phyloP scores from a whole-genome alignment of 371 early-diverging fungal genomes.

The Rhizomucor miehei region DNA sequence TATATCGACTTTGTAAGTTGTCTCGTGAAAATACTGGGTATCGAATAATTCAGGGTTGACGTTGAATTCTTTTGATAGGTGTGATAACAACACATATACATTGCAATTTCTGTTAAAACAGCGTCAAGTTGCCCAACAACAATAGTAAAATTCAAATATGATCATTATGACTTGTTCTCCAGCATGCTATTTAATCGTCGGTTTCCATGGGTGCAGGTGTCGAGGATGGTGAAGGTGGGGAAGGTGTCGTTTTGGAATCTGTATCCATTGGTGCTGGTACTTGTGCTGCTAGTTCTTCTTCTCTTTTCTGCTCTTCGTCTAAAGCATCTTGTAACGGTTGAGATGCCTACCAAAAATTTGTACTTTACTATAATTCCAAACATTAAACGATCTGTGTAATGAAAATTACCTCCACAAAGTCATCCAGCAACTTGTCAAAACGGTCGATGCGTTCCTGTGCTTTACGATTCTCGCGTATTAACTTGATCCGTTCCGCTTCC shows the following conservation, averaged over 20 bases:
- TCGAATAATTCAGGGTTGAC: background rate
- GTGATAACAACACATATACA: constrained; percentile 79
- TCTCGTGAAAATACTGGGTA: background rate
- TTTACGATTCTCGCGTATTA: constrained; percentile 43
- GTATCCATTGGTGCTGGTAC: background rate
- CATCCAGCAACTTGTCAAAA: constrained; percentile 39
- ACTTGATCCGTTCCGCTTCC: constrained; percentile 23
- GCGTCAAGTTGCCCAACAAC: constrained; percentile 4
- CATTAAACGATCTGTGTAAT: background rate
- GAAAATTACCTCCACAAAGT: constrained; percentile 35
- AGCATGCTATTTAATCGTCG: no score
- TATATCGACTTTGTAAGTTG: constrained; percentile 72
- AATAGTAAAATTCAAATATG: background rate
- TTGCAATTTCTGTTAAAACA: constrained; percentile 68
- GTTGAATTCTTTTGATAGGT: constrained; percentile 44
- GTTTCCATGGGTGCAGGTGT: no score
- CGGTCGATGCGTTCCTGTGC: constrained; percentile 40
- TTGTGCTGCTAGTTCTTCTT: background rate
- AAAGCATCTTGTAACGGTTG: background rate
- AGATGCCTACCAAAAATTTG: background rate
- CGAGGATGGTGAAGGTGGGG: constrained; percentile 3
- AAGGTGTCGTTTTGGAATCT: background rate
- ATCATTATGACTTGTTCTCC: no score
- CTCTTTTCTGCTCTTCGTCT: background rate
- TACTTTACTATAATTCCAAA: background rate